Base-by-base conservation (phyloP, 192 early-diverging fungal species). In the Coemansia sp. region DNA sequence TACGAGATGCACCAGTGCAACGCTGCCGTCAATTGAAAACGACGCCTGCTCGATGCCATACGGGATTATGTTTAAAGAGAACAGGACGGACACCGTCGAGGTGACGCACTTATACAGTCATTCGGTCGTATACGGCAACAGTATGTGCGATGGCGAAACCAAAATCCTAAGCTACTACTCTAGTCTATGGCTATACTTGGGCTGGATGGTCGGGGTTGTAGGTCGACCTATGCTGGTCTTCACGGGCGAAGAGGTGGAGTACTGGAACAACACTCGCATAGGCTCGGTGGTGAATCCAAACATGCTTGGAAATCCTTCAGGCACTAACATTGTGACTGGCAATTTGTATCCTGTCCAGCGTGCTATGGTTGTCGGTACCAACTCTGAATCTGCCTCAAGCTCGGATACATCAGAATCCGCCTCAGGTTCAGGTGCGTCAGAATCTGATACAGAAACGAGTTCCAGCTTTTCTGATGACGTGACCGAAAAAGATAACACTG, bases 1-100 rank as follows among this genome's bases (percentile, higher is more conserved):
- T 59, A 65, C 74, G 54, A 7, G 57, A 15, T 80, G 77, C 58
- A 50, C 68, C 14, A 66, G 57, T 2, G 55, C 64, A 40, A 57
- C 66, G 4, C 60, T 69, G 2, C 59, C 59, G 1, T 80, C 77
- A 3, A 40, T 62, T 11, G 57, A 32, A 40, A 68, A 74, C 54
- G 4, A 22, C 6, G 38, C 19, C 59, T 72, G 70, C 53, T 32
- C 20, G 7, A 40, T 72, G 20, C 70, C 70, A 5, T 75, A 66
- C 33, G 49, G 58, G 2, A 41, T 59, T 1, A 22, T 68, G 15
- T 75, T 69, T 38, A 48, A 38, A 8, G 62, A 57, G 10, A 60
- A 34, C n/a, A 20, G 35, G 9, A 62, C 49, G 0, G 8, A 46
- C 1, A 42, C 57, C 34, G 49, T 29, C 23, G 23, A 40, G 0